A percentile compares a stretch with the other conserved stretches of the same genome.
These are phyloP conservation scores for Harringtonia lauricola DNA, from an alignment of 2,329 filamentous ascomycete species.

Conservation along the genomic window DNA sequence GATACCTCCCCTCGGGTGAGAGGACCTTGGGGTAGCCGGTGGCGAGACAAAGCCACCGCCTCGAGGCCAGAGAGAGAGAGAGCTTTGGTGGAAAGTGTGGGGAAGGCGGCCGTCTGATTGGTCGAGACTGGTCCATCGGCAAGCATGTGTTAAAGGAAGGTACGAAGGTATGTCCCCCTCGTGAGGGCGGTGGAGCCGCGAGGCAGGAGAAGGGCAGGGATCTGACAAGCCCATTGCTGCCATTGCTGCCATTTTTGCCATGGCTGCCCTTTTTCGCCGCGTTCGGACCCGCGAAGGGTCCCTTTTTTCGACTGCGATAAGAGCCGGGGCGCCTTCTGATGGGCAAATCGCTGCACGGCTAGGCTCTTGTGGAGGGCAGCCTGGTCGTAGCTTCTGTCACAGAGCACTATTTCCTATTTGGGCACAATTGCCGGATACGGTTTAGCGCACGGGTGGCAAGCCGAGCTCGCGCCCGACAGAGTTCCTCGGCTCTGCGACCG, in stretches of 20 bases:
- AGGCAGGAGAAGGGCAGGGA: not conserved
- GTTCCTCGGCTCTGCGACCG: not conserved
- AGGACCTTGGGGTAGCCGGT: not conserved
- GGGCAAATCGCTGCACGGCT: not conserved
- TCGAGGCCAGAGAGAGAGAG: conserved; percentile 13
- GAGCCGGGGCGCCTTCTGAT: too few species aligned
- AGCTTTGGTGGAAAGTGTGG: too few species aligned
- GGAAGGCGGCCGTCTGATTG: conserved; percentile 12
- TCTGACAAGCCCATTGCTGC: too few species aligned
- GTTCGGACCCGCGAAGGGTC: too few species aligned
- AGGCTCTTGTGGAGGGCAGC: too few species aligned
- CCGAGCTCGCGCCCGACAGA: conserved; percentile 4
- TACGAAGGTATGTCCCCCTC: not conserved
- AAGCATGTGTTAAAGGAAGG: conserved; percentile 4
- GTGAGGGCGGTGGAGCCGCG: not conserved
- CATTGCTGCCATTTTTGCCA: too few species aligned
- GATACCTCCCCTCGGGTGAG: not conserved
- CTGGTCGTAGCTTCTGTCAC: not conserved
- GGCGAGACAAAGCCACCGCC: not conserved
- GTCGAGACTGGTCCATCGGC: not conserved
- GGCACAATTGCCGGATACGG: conserved; percentile 10
- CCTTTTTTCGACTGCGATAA: too few species aligned
- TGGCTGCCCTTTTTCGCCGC: too few species aligned
- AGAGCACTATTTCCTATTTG: conserved; percentile 10
- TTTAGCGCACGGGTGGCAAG: not conserved